These are phyloP conservation scores for Bipolaris victoriae DNA, from an alignment of 2,329 filamentous ascomycete species.

Conservation along the genomic window DNA sequence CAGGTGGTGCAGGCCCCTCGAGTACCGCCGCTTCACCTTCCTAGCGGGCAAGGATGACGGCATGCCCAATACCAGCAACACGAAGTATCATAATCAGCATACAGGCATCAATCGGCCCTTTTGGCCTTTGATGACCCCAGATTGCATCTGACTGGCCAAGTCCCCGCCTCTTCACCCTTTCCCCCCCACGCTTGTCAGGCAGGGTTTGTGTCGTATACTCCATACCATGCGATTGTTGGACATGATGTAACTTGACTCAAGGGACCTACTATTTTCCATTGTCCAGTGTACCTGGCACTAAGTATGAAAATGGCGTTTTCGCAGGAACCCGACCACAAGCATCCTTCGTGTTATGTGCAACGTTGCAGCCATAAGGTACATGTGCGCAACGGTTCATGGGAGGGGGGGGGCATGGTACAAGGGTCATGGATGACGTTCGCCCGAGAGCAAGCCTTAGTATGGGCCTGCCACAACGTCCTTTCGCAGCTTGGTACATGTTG, in stretches of 20 bases:
- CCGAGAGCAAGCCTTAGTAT: neutral
- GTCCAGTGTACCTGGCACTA: conserved; percentile 10
- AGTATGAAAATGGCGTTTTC: neutral
- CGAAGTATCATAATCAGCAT: neutral
- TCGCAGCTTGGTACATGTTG: neutral
- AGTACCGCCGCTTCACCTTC: conserved; percentile 13
- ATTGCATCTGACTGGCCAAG: neutral
- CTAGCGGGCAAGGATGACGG: conserved; percentile 8
- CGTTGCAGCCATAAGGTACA: conserved; percentile 1
- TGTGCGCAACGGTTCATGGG: neutral
- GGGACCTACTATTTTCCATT: neutral
- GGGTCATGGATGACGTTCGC: neutral
- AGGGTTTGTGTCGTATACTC: neutral
- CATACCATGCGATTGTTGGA: conserved; percentile 3
- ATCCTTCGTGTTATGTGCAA: neutral
- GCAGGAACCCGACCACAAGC: neutral
- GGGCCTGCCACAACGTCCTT: neutral
- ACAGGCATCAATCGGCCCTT: conserved; percentile 11
- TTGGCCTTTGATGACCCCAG: neutral
- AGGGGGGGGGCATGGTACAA: neutral
- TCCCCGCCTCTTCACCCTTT: neutral
- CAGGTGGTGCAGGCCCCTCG: neutral
- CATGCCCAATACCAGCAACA: conserved; percentile 6
- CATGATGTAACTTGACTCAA: conserved; percentile 10
- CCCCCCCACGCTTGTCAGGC: conserved; percentile 9